Evolutionary conservation across 2,329 filamentous ascomycete genomes (phyloP), one percentile per base, ranked within the genome.

Genomic region (Grosmannia clavigera): DNA sequence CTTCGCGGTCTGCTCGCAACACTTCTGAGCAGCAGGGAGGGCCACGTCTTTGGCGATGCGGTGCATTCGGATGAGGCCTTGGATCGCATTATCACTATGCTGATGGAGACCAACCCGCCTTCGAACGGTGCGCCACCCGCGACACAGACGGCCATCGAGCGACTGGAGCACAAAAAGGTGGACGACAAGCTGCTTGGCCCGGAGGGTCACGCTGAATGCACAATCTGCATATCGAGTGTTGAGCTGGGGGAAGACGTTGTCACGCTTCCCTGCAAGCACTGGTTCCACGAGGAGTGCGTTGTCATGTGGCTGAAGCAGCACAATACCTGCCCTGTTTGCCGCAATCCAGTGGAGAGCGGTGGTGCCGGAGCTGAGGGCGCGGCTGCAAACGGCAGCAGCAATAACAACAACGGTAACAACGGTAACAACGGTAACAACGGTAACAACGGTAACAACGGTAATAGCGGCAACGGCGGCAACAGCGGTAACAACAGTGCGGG

Each of bases 191-290:
- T 95, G 81, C 76, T 95, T 6, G 80, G 78, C 1, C 70, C 75
- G 0, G 81, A 84, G 59, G 81, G 80, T 7, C 88, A 87, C 61
- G 86, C 84, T 51, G 92, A 96, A 68, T 99, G 94, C 71, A 92
- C 89, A 43, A 96, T 99, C 61, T 99, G 94, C 73, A 95, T 97
- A 76, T 91, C 96, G 60, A 82, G 88, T 33, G 86, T 95, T 63
- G 79, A 82, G 31, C 69, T 88, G 43, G 87, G 84, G 12, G 84
- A 88, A 35, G 84, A 88, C 69, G 89, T 92, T 5, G 82, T 88
- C 0, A 80, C 86, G 54, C 73, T 99, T 57, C 91, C 91, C 0
- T 99, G 94, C 73, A 87, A 84, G 61, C 94, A 99, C 69, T 96
- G 90, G 90, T 97, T 96, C 70, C 92, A 96, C 68, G 85, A 86